Conservation (phyloP, 768 basidiomycete species). For the Boletus subcaerulescens region DNA sequence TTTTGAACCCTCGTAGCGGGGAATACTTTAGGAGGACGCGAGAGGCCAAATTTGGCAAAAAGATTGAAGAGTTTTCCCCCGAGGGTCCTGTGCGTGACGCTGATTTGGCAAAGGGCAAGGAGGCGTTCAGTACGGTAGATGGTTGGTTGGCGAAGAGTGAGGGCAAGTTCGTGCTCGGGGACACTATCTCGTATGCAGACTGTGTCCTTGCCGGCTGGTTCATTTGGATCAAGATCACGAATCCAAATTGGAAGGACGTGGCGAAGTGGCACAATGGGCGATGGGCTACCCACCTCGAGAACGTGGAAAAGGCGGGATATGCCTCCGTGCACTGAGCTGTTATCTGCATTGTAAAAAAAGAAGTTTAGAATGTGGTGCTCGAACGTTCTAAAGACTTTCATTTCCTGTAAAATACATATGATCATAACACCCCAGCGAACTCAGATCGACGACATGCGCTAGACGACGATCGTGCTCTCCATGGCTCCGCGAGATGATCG, state of each 20-base stretch:
- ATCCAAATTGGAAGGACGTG: slow-evolving; percentile 35
- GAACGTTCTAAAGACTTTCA: background rate
- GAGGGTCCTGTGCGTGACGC: slow-evolving; percentile 25
- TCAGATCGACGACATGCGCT: too few species aligned
- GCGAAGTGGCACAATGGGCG: slow-evolving; percentile 37
- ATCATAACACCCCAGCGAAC: background rate
- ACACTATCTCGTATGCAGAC: slow-evolving; percentile 36
- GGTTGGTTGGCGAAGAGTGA: slow-evolving; percentile 30
- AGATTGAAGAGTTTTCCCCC: slow-evolving; percentile 37
- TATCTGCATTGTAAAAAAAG: background rate
- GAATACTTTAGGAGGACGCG: slow-evolving; percentile 35
- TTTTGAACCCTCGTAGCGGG: slow-evolving; percentile 28
- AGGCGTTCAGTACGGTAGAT: slow-evolving; percentile 24
- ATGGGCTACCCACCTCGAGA: slow-evolving; percentile 35
- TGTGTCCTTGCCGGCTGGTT: slow-evolving; percentile 33
- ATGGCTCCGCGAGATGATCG: too few species aligned
- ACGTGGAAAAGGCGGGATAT: slow-evolving; percentile 32
- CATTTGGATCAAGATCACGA: slow-evolving; percentile 32
- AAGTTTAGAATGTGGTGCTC: background rate
- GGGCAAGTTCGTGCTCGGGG: slow-evolving; percentile 35
- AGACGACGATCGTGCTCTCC: too few species aligned
- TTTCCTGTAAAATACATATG: background rate
- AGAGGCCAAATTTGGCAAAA: slow-evolving; percentile 30
- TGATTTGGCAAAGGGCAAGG: slow-evolving; percentile 28
- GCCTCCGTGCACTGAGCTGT: slow-evolving; percentile 15